phyloP scores from a whole-genome alignment of 2,329 filamentous ascomycete species.

The Fusarium xylarioides region DNA sequence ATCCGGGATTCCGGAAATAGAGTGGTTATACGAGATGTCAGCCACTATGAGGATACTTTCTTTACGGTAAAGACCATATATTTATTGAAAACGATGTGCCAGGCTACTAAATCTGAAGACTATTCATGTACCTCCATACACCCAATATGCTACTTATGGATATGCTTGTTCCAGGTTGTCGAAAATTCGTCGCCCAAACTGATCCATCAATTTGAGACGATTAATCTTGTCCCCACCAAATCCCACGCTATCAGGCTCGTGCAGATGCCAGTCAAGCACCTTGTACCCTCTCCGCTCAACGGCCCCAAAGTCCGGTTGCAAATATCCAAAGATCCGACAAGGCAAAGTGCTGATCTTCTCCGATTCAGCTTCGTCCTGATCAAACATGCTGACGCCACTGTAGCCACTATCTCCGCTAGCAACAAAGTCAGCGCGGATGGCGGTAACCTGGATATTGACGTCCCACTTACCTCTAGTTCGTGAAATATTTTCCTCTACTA shows the following conservation, averaged over 20 bases:
- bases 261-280: neutral
- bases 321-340: neutral
- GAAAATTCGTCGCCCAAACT: neutral
- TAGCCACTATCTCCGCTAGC: neutral
- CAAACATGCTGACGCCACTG: neutral
- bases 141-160: fast-evolving
- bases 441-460: neutral
- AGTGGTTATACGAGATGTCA: neutral
- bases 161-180: neutral
- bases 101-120: fast-evolving
- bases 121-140: no score
- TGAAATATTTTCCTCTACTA: fast-evolving
- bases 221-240: neutral
- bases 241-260: neutral
- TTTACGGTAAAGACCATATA: neutral
- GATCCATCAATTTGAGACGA: neutral
- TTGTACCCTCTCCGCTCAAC: neutral
- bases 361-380: neutral
- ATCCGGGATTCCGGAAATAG: neutral
- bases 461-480: neutral
- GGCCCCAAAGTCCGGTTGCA: neutral
- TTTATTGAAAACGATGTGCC: fast-evolving
- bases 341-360: neutral
- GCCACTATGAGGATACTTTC: no score
- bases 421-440: neutral